These are phyloP conservation scores for Elsinoe arachidis DNA, from an alignment of 2,329 filamentous ascomycete genomes.

Conservation along the genomic window DNA sequence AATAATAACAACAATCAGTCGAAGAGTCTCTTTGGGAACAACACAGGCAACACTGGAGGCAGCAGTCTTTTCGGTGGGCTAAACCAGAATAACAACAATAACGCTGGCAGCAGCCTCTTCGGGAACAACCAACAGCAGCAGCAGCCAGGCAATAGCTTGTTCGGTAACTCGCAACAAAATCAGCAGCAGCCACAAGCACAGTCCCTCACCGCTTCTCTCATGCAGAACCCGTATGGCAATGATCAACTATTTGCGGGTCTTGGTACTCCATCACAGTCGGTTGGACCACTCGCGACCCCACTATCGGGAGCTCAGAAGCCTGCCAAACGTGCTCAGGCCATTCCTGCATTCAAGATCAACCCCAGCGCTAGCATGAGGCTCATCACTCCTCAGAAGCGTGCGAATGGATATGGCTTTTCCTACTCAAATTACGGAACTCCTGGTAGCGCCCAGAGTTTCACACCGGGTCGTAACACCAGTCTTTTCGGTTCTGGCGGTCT, in stretches of 20 bases:
- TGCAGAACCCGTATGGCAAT: conserved; percentile 83
- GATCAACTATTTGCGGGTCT: conserved; percentile 76
- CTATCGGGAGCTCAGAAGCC: conserved; percentile 67
- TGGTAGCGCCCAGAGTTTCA: conserved; percentile 61
- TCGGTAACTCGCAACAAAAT: conserved; percentile 43
- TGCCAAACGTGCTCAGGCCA: conserved; percentile 61
- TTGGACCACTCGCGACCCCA: conserved; percentile 86
- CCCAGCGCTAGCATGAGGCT: conserved; percentile 71
- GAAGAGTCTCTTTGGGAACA: conserved; percentile 14
- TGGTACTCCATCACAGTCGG: conserved; percentile 56
- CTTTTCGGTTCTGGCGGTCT: conserved; percentile 49
- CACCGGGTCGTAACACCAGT: conserved; percentile 58
- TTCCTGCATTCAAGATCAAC: conserved; percentile 82
- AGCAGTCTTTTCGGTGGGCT: conserved; percentile 27
- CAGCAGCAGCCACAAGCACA: conserved; percentile 44
- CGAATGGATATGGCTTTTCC: conserved; percentile 72
- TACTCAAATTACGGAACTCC: conserved; percentile 89
- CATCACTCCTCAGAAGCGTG: conserved; percentile 70
- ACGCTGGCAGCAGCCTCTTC: conserved; percentile 32
- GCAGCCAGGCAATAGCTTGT: conserved; percentile 37
- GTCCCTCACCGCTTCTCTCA: conserved; percentile 65
- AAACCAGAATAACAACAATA: conserved; percentile 30
- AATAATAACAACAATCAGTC: conserved; percentile 34
- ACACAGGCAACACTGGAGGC: conserved; percentile 15
- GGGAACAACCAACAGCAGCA: conserved; percentile 34